phyloP scores from a whole-genome alignment of 225 moss, liverwort and hornwort genomes.

The Rhytidiadelphus loreus region DNA sequence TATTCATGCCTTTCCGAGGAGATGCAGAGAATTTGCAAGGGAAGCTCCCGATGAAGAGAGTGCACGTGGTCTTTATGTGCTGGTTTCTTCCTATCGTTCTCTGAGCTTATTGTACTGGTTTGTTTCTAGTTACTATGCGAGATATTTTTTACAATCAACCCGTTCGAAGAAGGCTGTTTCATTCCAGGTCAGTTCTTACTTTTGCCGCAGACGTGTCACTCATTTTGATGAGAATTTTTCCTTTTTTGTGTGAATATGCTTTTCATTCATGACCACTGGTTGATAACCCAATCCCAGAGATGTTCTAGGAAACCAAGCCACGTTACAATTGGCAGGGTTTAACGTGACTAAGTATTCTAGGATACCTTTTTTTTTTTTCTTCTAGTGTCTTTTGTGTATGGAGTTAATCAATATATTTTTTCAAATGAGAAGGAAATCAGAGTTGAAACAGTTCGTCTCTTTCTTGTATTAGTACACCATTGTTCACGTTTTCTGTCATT shows the following conservation, averaged over 20 bases:
- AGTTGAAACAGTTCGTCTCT: neutral
- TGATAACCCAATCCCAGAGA: neutral
- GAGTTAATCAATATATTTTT: neutral
- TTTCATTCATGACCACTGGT: neutral
- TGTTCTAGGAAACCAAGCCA: neutral
- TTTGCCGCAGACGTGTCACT: neutral
- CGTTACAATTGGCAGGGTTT: neutral
- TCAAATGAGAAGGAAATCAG: neutral
- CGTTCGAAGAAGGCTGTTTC: slow-evolving; percentile 75
- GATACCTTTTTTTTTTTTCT: neutral
- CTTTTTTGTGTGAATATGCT: neutral
- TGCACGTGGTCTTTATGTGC: neutral
- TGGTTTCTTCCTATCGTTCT: neutral
- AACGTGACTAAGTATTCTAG: neutral
- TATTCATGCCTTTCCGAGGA: neutral
- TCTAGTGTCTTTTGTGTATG: neutral
- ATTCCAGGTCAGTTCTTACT: slow-evolving; percentile 45
- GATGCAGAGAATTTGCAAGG: neutral
- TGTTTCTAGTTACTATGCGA: slow-evolving; percentile 54
- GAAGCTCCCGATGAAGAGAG: neutral
- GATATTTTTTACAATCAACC: slow-evolving; percentile 96
- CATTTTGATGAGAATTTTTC: neutral
- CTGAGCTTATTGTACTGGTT: neutral
- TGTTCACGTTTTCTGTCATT: slow-evolving; percentile 4
- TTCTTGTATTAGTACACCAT: neutral